Conservation (phyloP, 2,329 filamentous ascomycete species). For the Aspergillus hiratsukae region DNA sequence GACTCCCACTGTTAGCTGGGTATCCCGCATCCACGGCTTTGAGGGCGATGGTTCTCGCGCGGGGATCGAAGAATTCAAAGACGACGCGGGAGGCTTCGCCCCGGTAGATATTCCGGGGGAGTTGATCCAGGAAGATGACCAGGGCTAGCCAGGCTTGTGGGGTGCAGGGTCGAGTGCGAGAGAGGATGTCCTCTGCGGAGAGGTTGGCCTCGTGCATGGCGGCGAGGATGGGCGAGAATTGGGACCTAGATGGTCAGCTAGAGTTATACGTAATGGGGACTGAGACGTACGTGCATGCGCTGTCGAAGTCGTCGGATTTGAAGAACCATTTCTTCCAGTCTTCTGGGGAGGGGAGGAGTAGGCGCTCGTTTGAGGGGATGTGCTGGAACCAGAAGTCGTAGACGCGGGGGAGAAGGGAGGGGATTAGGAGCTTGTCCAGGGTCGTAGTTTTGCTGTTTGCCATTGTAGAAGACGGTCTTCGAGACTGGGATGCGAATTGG, state of each 20-base stretch:
- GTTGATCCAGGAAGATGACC: conserved; percentile 58
- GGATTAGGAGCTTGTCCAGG: background rate
- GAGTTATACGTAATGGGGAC: background rate
- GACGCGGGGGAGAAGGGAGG: background rate
- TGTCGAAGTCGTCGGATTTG: conserved; percentile 1
- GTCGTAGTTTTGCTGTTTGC: background rate
- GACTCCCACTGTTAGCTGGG: conserved; percentile 19
- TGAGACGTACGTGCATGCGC: conserved; percentile 3
- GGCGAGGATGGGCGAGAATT: conserved; percentile 1
- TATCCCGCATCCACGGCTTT: conserved; percentile 35
- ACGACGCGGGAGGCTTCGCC: conserved; percentile 42
- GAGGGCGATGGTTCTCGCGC: conserved; percentile 45
- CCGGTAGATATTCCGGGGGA: conserved; percentile 60
- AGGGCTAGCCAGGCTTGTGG: conserved; percentile 42
- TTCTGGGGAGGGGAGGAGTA: background rate
- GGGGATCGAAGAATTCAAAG: conserved; percentile 55
- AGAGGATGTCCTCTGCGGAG: background rate
- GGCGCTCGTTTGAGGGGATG: background rate
- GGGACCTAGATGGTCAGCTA: background rate
- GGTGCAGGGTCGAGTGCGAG: background rate
- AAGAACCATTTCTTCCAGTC: conserved; percentile 4
- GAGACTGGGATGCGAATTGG: background rate
- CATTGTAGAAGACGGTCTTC: background rate
- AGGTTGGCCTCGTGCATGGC: background rate
- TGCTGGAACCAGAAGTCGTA: conserved; percentile 7